Conservation (phyloP, 2,329 filamentous ascomycete genomes). For the Claviceps digitariae region DNA sequence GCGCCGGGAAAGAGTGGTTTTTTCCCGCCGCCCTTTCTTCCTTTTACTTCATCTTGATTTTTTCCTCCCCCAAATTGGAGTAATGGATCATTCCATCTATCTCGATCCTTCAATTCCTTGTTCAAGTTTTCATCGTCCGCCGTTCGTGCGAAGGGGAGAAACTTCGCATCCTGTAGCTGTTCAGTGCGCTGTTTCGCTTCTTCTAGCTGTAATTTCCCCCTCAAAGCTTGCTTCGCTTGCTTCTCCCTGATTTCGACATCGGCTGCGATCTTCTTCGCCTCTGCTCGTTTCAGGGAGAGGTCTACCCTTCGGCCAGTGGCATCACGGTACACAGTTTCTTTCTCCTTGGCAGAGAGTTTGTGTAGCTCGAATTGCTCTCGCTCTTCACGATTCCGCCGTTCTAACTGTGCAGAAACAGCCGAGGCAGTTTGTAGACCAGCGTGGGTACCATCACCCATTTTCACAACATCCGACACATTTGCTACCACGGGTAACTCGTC, state of each 20-base stretch:
- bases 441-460: conserved; percentile 78
- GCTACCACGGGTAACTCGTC: conserved; percentile 37
- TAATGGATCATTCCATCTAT: conserved; percentile 92
- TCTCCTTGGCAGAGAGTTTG: conserved; percentile 32
- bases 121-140: conserved; percentile 85
- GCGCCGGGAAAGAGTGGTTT: conserved; percentile 61
- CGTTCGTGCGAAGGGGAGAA: conserved; percentile 64
- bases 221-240: conserved; percentile 54
- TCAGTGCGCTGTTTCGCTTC: conserved; percentile 52
- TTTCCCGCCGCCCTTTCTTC: conserved; percentile 26
- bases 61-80: conserved; percentile 56
- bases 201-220: conserved; percentile 72
- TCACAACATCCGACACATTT: conserved; percentile 33
- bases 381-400: conserved; percentile 54
- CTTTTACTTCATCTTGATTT: conserved; percentile 19
- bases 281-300: conserved; percentile 76
- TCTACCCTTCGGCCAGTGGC: conserved; percentile 92
- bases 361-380: conserved; percentile 33
- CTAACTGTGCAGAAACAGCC: conserved; percentile 57
- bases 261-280: conserved; percentile 51
- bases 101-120: conserved; percentile 58
- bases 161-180: conserved; percentile 64
- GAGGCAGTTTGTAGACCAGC: conserved; percentile 78
- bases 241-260: conserved; percentile 62
- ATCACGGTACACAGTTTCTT: conserved; percentile 90